These are phyloP conservation scores for Pythium utonaiense DNA, from an alignment of 352 stramenopile genomes.

Conservation along the genomic window DNA sequence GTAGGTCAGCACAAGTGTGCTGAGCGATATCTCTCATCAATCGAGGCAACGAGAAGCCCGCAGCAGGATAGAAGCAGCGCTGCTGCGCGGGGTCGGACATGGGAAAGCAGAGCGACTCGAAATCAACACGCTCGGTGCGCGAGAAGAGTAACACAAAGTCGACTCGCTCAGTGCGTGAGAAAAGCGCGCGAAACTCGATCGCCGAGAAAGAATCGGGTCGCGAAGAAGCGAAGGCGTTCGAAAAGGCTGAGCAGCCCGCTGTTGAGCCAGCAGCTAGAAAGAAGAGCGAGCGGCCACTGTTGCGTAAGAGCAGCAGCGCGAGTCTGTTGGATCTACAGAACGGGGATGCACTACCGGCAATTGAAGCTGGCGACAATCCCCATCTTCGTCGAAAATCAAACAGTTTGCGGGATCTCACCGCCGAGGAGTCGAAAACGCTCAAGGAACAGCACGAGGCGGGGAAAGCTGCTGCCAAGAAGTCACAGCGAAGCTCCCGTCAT, in stretches of 20 bases:
- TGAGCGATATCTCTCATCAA: background rate
- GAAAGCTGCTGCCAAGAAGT: slow-evolving; percentile 9
- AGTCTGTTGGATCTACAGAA: slow-evolving; percentile 37
- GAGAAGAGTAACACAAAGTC: slow-evolving; percentile 8
- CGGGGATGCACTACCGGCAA: background rate
- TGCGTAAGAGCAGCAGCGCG: slow-evolving; percentile 60
- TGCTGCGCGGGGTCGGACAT: no score
- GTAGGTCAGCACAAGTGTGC: background rate
- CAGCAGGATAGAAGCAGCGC: no score
- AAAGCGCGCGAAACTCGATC: slow-evolving; percentile 1
- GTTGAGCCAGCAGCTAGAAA: background rate
- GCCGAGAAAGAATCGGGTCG: background rate
- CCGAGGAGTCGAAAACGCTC: slow-evolving; percentile 4
- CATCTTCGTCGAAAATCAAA: slow-evolving; percentile 42
- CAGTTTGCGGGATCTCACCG: slow-evolving; percentile 41
- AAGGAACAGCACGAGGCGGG: slow-evolving; percentile 12
- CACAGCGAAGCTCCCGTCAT: slow-evolving; percentile 9
- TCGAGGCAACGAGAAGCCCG: no score
- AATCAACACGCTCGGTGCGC: background rate
- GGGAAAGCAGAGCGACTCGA: no score
- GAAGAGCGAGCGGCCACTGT: slow-evolving; percentile 21
- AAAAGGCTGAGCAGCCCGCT: background rate
- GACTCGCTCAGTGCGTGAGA: slow-evolving; percentile 4
- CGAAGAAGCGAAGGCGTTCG: background rate
- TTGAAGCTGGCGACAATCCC: slow-evolving; percentile 20